Evolutionary conservation across 2,329 filamentous ascomycete species (phyloP).

Genomic region (Claviceps sp.): DNA sequence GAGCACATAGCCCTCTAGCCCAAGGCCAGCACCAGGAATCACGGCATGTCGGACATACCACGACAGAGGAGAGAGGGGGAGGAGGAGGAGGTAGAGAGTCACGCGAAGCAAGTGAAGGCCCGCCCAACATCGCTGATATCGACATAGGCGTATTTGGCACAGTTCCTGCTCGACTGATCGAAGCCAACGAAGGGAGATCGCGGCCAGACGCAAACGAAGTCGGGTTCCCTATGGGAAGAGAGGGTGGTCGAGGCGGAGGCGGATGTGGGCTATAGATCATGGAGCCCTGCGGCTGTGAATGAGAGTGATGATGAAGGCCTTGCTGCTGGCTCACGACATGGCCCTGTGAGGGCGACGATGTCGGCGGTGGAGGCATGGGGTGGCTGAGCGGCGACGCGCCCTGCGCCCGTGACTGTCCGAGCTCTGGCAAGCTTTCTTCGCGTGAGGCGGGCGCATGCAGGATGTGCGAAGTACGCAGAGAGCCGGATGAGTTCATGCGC

Average conservation of each 20-base stretch:
- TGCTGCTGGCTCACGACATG: slow-evolving; percentile 12
- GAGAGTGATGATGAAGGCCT: slow-evolving; percentile 12
- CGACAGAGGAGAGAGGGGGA: slow-evolving; percentile 49
- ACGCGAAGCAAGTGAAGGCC: slow-evolving; percentile 29
- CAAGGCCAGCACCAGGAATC: slow-evolving; percentile 80
- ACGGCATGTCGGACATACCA: slow-evolving; percentile 89
- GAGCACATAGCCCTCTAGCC: slow-evolving; percentile 88
- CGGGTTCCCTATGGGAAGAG: slow-evolving; percentile 28
- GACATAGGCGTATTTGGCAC: slow-evolving; percentile 44
- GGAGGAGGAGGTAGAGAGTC: slow-evolving; percentile 24
- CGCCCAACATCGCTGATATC: slow-evolving; percentile 47
- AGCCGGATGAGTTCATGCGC: slow-evolving; percentile 2
- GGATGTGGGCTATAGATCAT: slow-evolving; percentile 31
- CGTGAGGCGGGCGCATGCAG: slow-evolving; percentile 22
- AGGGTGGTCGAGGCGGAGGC: slow-evolving; percentile 32
- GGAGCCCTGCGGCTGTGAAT: slow-evolving; percentile 19
- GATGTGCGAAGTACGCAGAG: slow-evolving; percentile 19
- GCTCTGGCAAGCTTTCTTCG: slow-evolving; percentile 17
- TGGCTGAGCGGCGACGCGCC: slow-evolving; percentile 32
- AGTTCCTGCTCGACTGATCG: slow-evolving; percentile 32
- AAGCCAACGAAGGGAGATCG: slow-evolving; percentile 37
- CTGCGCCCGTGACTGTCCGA: slow-evolving; percentile 28
- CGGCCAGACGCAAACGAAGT: slow-evolving; percentile 35
- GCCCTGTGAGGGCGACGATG: slow-evolving; percentile 29
- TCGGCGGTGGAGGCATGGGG: slow-evolving; percentile 30